Evolutionary conservation across 768 basidiomycete species (phyloP).

Genomic region (Termitomyces eurrhizus): DNA sequence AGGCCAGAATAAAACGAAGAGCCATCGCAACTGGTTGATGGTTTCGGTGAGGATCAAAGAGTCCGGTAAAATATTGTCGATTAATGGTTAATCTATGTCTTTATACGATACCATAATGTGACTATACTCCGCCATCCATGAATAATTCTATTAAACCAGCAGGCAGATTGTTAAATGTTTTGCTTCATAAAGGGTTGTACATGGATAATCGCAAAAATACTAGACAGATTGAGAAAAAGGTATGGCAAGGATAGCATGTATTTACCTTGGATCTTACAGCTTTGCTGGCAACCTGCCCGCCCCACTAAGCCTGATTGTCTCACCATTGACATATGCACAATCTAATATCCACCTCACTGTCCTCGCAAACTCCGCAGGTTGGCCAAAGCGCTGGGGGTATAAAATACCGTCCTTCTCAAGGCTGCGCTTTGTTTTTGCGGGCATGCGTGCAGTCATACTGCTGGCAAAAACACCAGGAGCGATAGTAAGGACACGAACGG

Average conservation of each 20-base stretch:
- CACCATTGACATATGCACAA: conserved; percentile 54
- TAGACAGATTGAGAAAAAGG: neutral
- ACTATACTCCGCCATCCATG: neutral
- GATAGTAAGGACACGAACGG: conserved; percentile 51
- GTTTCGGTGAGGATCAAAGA: neutral
- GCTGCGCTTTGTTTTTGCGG: conserved; percentile 13
- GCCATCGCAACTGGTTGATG: neutral
- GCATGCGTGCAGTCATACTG: neutral
- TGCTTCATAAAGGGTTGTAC: neutral
- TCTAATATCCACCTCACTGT: conserved; percentile 52
- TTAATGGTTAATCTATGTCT: neutral
- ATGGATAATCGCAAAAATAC: neutral
- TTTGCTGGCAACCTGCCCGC: conserved; percentile 15
- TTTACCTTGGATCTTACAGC: neutral
- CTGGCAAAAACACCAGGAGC: conserved; percentile 53
- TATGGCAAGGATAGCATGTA: neutral
- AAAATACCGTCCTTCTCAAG: conserved; percentile 34
- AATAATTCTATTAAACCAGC: neutral
- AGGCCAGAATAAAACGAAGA: neutral
- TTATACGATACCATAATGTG: neutral
- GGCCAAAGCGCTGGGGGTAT: conserved; percentile 48
- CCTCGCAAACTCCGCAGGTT: conserved; percentile 47
- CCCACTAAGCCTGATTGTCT: conserved; percentile 47
- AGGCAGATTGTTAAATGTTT: neutral
- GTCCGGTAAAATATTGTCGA: neutral